Conservation (phyloP, 2,329 filamentous ascomycete species). For the Atkinsonella hypoxylon region DNA sequence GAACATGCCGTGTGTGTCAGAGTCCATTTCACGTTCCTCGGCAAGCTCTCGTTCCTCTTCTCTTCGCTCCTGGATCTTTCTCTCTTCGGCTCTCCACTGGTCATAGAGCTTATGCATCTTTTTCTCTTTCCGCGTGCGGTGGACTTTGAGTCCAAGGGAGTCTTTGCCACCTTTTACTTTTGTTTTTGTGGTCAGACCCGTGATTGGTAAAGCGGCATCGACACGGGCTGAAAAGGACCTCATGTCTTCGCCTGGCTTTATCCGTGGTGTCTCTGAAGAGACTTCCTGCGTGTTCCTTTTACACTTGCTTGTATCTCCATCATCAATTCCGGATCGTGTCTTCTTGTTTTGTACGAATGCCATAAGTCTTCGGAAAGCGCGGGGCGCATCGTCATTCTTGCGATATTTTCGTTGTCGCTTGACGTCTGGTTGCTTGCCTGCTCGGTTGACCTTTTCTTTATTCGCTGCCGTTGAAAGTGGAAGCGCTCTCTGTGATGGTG, state of each 20-base stretch:
- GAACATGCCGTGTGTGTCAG: slow-evolving; percentile 36
- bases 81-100: slow-evolving; percentile 60
- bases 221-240: slow-evolving; percentile 74
- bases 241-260: slow-evolving; percentile 72
- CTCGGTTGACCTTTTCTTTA: slow-evolving; percentile 15
- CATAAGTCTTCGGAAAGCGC: slow-evolving; percentile 80
- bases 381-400: slow-evolving; percentile 63
- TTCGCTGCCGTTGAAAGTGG: slow-evolving; percentile 34
- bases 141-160: slow-evolving; percentile 51
- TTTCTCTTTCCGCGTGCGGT: slow-evolving; percentile 71
- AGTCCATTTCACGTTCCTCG: slow-evolving; percentile 50
- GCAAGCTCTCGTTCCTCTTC: slow-evolving; percentile 55
- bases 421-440: slow-evolving; percentile 25
- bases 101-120: slow-evolving; percentile 71
- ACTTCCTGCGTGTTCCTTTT: slow-evolving; percentile 12
- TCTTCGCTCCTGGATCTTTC: slow-evolving; percentile 48
- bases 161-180: slow-evolving; percentile 46
- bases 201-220: slow-evolving; percentile 69
- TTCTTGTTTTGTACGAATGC: slow-evolving; percentile 52
- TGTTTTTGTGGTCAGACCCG: slow-evolving; percentile 54
- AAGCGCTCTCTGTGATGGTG: slow-evolving; percentile 35
- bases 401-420: slow-evolving; percentile 35
- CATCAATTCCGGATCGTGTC: slow-evolving; percentile 53
- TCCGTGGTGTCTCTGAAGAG: slow-evolving; percentile 43
- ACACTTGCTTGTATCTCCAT: slow-evolving; percentile 36